Percentiles rank a stretch among this genome's conserved stretches.
phyloP scores from a whole-genome alignment of 163 green algal species.

The Scenedesmus sp. region DNA sequence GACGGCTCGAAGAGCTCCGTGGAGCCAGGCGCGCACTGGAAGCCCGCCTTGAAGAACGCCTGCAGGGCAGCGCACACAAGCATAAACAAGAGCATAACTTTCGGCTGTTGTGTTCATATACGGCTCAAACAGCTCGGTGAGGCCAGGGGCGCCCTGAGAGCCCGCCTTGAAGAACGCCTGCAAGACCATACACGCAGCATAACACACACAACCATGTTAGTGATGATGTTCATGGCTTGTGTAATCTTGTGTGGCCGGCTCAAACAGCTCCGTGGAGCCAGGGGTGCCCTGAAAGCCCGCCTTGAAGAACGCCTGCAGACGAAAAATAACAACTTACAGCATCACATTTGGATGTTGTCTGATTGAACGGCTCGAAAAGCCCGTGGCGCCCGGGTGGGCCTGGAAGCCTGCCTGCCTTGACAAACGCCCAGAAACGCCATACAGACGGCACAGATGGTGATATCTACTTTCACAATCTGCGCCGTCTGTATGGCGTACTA shows the following conservation, averaged over 20 bases:
- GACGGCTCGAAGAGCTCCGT: conserved; percentile 9
- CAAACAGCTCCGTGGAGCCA: background rate
- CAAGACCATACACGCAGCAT: too few relatives aligned
- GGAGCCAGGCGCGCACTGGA: background rate
- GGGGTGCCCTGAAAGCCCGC: conserved; percentile 15
- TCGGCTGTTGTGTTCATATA: background rate
- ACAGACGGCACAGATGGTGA: too few relatives aligned
- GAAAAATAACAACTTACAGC: too few relatives aligned
- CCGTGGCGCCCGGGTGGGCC: background rate
- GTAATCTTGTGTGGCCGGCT: conserved; percentile 13
- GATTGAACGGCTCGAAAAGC: conserved; percentile 27
- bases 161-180: too few relatives aligned
- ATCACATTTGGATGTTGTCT: background rate
- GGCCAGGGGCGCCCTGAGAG: background rate
- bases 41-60: background rate
- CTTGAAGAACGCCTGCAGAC: conserved; percentile 35
- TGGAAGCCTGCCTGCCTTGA: conserved; percentile 1
- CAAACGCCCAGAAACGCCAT: background rate
- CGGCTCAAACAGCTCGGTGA: conserved; percentile 8
- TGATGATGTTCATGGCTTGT: too few relatives aligned
- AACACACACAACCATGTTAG: too few relatives aligned
- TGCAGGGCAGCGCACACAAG: too few relatives aligned
- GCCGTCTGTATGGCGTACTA: too few relatives aligned
- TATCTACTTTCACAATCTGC: too few relatives aligned
- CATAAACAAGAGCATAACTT: too few relatives aligned